Percentiles rank a stretch among this genome's conserved stretches.
Evolutionary conservation across 192 early-diverging fungal species (phyloP).

Genomic region (Thoreauomyces humboldtii): DNA sequence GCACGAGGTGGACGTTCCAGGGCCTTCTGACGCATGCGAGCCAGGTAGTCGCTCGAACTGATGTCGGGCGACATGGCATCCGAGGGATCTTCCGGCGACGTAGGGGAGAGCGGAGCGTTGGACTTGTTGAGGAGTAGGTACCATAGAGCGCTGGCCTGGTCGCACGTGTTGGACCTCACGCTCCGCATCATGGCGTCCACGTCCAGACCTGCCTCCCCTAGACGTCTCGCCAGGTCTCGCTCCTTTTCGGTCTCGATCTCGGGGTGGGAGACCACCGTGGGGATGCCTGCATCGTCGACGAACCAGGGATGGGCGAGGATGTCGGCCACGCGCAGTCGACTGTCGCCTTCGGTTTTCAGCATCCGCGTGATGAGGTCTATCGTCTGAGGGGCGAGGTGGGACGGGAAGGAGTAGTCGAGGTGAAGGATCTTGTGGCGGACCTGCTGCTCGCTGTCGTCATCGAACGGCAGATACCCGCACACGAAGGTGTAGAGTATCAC

Average conservation of each 20-base stretch:
- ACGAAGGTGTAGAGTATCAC: constrained; percentile 52
- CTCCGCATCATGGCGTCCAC: constrained; percentile 48
- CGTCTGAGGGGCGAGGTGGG: constrained; percentile 53
- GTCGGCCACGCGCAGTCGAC: constrained; percentile 61
- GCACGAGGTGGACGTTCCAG: too few relatives aligned
- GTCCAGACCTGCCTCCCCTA: constrained; percentile 65
- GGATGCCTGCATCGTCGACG: neutral
- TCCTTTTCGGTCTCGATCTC: neutral
- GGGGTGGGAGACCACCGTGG: too few relatives aligned
- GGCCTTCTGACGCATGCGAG: neutral
- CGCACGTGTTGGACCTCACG: constrained; percentile 57
- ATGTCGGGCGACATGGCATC: neutral
- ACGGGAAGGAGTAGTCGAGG: constrained; percentile 70
- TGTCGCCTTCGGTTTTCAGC: constrained; percentile 62
- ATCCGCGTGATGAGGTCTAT: constrained; percentile 65
- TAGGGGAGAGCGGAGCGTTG: neutral
- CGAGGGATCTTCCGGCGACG: neutral
- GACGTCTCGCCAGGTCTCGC: neutral
- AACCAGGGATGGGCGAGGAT: constrained; percentile 71
- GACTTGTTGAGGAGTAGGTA: constrained; percentile 50
- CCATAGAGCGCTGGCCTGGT: constrained; percentile 67
- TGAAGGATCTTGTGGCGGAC: constrained; percentile 70
- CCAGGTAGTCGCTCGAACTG: neutral
- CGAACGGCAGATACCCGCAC: constrained; percentile 48
- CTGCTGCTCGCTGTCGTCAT: constrained; percentile 71